Evolutionary conservation across 331 rosid genomes (phyloP).

Genomic region (Phaseolus coccineus): DNA sequence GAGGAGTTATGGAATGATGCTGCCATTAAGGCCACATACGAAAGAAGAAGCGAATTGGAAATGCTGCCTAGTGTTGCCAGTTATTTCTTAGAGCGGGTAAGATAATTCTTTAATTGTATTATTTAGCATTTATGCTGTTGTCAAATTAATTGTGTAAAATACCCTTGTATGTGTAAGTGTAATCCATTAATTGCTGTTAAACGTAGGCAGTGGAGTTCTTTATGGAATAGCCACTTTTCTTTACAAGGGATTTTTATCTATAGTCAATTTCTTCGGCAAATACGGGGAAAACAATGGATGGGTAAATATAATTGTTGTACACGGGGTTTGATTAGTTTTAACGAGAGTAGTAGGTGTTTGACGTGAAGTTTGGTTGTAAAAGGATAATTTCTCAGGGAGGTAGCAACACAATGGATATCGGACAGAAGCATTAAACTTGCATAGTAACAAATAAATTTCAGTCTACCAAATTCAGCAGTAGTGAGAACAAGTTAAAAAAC

Average conservation of each 20-base stretch:
- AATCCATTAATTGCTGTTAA: background rate
- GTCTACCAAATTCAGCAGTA: slow-evolving; percentile 28
- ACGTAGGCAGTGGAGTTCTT: background rate
- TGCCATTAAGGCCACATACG: slow-evolving; percentile 87
- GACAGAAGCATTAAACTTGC: background rate
- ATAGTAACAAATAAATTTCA: slow-evolving; percentile 2
- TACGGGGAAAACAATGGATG: slow-evolving; percentile 3
- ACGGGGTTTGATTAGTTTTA: background rate
- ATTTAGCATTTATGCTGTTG: background rate
- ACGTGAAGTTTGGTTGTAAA: slow-evolving; percentile 9
- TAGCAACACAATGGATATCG: background rate
- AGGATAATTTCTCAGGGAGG: background rate
- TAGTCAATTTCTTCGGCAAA: slow-evolving; percentile 18
- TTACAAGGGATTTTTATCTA: background rate
- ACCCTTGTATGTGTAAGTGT: background rate
- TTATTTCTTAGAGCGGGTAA: slow-evolving; percentile 95
- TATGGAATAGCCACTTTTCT: background rate
- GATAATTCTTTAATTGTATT: slow-evolving; percentile 38
- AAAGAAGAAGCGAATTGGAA: slow-evolving; percentile 86
- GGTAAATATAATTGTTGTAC: background rate
- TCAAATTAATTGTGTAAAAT: slow-evolving; percentile 28
- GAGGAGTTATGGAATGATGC: slow-evolving; percentile 94
- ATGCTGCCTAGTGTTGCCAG: slow-evolving; percentile 86
- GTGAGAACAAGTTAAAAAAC: slow-evolving; percentile 1
- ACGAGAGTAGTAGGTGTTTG: background rate